Conservation (phyloP, 768 basidiomycete genomes). For the Psilocybe tampanensis region DNA sequence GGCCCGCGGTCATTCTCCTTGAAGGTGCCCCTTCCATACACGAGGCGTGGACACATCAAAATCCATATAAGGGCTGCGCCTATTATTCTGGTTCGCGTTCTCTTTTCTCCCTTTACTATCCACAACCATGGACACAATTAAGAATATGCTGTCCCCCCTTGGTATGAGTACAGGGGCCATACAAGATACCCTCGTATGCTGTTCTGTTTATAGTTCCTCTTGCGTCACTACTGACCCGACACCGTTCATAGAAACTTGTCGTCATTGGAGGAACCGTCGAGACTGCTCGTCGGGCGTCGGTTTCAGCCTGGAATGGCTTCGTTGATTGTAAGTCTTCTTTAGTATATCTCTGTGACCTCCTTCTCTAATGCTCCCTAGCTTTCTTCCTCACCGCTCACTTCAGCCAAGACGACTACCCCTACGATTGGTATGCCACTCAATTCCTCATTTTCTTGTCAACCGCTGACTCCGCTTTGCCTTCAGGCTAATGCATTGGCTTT, state of each 20-base stretch:
- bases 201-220: background rate
- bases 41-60: slow-evolving; percentile 41
- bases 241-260: slow-evolving; percentile 72
- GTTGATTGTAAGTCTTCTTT: slow-evolving; percentile 66
- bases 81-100: slow-evolving; percentile 34
- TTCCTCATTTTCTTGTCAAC: slow-evolving; percentile 7
- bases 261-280: slow-evolving; percentile 90
- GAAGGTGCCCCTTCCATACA: slow-evolving; percentile 39
- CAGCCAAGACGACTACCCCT: slow-evolving; percentile 85
- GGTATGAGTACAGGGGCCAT: slow-evolving; percentile 68
- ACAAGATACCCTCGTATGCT: slow-evolving; percentile 75
- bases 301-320: slow-evolving; percentile 89
- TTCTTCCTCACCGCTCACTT: slow-evolving; percentile 92
- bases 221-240: background rate
- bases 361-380: slow-evolving; percentile 38
- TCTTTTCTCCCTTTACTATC: slow-evolving; percentile 34
- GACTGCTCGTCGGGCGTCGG: slow-evolving; percentile 77
- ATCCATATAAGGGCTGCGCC: slow-evolving; percentile 46
- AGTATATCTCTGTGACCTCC: background rate
- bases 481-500: slow-evolving; percentile 89
- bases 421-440: slow-evolving; percentile 64
- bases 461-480: slow-evolving; percentile 2
- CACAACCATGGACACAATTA: slow-evolving; percentile 66
- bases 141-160: slow-evolving; percentile 71
- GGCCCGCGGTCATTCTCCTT: slow-evolving; percentile 26